Evolutionary conservation across 805 yeast genomes (phyloP), one percentile per base, ranked within the genome.

Genomic region (Kluyveromyces aestuarii): DNA sequence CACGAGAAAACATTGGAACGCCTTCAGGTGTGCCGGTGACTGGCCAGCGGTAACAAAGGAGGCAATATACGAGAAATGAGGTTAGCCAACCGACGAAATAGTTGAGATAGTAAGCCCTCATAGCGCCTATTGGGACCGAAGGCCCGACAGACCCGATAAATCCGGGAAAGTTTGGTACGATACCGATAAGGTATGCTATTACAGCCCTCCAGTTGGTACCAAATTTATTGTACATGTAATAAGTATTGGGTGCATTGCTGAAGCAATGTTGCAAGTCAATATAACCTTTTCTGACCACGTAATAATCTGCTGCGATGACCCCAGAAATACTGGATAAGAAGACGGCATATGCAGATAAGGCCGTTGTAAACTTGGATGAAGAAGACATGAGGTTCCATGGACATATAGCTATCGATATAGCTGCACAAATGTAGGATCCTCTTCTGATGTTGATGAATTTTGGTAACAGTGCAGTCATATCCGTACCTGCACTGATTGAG

Each of bases 181-280:
- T 60, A 46, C 72, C 71, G 48, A 64, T 54, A 14, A 65, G 19
- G 51, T 67, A 87, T 1, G 95, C 91, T 35, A 75, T 79, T 54
- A 77, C 80, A 1, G 90, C 95, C 56, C 93, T 74, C 85, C 90
- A 84, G 64, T 86, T 85, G 66, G 77, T 58, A 25, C 95, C 95
- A 49, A 63, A 59, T 30, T 51, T 57, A 70, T 80, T 71, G 69
- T 75, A 72, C 84, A 85, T 55, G 68, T 67, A 53, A 64, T 68
- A 58, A 61, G 73, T 55, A 17, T 59, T 60, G 19, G 52, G 54
- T 40, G 55, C 57, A 63, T 68, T 54, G 62, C 75, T 62, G 69
- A 82, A 88, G 50, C 87, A 67, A 53, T 84, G 88, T 44, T 77
- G 73, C 44, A 87, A 64, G 50, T 74, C 68, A 50, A 87, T 60